Evolutionary conservation across 495 filamentous ascomycete species (phyloP).

Genomic region (Rostrohypoxylon terebratum): DNA sequence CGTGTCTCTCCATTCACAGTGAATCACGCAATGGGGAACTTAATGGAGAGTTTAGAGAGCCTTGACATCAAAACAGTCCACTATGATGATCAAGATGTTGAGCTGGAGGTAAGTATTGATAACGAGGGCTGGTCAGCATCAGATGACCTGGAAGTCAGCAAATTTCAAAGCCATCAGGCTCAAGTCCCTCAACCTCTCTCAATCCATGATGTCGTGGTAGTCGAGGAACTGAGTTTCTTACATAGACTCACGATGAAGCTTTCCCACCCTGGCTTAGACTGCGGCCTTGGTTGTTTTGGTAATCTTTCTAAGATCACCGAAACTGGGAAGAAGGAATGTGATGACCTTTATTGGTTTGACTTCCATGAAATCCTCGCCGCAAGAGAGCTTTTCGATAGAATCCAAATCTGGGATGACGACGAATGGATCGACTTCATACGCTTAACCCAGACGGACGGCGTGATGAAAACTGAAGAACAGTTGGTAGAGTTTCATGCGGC

Average conservation of each 20-base stretch:
- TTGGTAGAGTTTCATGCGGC: slow-evolving; percentile 11
- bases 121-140: slow-evolving; percentile 10
- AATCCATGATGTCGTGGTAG: neutral
- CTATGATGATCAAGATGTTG: neutral
- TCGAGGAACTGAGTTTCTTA: slow-evolving; percentile 10
- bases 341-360: slow-evolving; percentile 7
- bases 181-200: slow-evolving; percentile 5
- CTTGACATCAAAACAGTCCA: neutral
- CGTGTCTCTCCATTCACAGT: no score
- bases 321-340: slow-evolving; percentile 22
- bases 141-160: neutral
- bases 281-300: slow-evolving; percentile 32
- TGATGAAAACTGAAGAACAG: slow-evolving; percentile 21
- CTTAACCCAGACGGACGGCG: neutral
- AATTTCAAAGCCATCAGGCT: slow-evolving; percentile 10
- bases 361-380: slow-evolving; percentile 19
- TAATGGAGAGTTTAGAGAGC: neutral
- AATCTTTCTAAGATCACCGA: slow-evolving; percentile 33
- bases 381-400: slow-evolving; percentile 10
- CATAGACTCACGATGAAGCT: neutral
- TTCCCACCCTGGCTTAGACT: slow-evolving; percentile 16
- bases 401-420: slow-evolving; percentile 1
- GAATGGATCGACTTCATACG: slow-evolving; percentile 30
- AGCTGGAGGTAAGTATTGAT: neutral
- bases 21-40: no score